A percentile compares a stretch with the other conserved stretches of the same genome.
These are phyloP conservation scores for Paramecium sonneborni DNA, from an alignment of 73 alveolate species.

Conservation along the genomic window DNA sequence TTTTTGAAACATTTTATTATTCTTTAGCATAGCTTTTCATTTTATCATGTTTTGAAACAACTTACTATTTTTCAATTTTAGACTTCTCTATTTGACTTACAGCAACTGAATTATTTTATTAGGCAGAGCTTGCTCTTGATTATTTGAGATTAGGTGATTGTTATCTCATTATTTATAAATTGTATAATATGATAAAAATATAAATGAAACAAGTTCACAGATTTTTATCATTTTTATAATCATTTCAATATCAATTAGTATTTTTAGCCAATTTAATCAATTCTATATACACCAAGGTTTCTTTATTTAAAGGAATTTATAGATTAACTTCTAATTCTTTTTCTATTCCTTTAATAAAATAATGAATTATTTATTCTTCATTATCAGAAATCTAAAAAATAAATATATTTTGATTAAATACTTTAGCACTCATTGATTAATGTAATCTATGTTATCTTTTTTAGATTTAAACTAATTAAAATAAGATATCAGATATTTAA, in stretches of 20 bases:
- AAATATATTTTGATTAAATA: background rate
- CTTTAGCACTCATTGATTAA: background rate
- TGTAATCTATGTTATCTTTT: background rate
- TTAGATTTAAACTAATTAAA: background rate
- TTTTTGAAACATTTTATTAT: slow-evolving; percentile 37
- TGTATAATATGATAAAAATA: background rate
- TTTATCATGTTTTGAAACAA: background rate
- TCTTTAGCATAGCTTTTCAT: slow-evolving; percentile 18
- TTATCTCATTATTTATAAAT: background rate
- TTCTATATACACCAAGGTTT: slow-evolving; percentile 8
- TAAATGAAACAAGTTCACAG: background rate
- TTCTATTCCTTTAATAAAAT: background rate
- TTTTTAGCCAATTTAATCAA: slow-evolving; percentile 37
- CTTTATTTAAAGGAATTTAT: background rate
- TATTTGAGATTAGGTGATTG: background rate
- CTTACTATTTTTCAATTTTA: background rate
- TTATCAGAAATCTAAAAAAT: background rate
- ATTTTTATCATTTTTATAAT: background rate
- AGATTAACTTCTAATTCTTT: background rate
- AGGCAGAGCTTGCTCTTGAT: background rate
- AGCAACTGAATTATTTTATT: background rate
- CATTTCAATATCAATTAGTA: background rate
- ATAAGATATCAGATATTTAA: background rate
- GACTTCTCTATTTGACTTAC: background rate
- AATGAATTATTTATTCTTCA: background rate